Evolutionary conservation across 257 asterid species (phyloP).

Genomic region (Salvia hispanica): DNA sequence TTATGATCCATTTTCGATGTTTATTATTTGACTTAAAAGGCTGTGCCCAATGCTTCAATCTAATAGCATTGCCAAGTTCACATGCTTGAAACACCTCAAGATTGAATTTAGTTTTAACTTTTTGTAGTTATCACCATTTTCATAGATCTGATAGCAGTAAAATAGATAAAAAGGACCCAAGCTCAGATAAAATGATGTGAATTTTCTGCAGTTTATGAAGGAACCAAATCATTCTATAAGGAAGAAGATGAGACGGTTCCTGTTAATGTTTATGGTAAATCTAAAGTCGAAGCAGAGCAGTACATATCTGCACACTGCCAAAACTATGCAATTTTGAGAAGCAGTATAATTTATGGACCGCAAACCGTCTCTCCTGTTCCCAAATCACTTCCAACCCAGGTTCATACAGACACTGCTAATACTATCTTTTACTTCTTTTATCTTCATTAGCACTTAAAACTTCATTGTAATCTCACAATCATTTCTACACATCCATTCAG

Average conservation of each 20-base stretch:
- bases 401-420: constrained; percentile 23
- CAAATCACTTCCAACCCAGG: constrained; percentile 96
- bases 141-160: not conserved
- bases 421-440: constrained; percentile 21
- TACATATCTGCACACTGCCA: constrained; percentile 57
- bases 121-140: not conserved
- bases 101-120: not conserved
- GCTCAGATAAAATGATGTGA: constrained; percentile 26
- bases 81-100: not conserved
- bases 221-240: constrained; percentile 80
- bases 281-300: constrained; percentile 86
- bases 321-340: constrained; percentile 81
- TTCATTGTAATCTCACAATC: not conserved
- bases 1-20: not conserved
- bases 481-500: not conserved
- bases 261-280: constrained; percentile 88
- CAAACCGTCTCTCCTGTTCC: constrained; percentile 83
- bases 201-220: constrained; percentile 77
- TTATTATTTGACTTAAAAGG: not conserved
- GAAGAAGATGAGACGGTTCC: constrained; percentile 90
- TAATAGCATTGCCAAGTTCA: no score
- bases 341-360: constrained; percentile 95
- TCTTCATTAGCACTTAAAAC: not conserved
- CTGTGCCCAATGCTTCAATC: not conserved
- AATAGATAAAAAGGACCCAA: not conserved